Evolutionary conservation across 169 alveolate species (phyloP).

Genomic region (Babesia sp.): DNA sequence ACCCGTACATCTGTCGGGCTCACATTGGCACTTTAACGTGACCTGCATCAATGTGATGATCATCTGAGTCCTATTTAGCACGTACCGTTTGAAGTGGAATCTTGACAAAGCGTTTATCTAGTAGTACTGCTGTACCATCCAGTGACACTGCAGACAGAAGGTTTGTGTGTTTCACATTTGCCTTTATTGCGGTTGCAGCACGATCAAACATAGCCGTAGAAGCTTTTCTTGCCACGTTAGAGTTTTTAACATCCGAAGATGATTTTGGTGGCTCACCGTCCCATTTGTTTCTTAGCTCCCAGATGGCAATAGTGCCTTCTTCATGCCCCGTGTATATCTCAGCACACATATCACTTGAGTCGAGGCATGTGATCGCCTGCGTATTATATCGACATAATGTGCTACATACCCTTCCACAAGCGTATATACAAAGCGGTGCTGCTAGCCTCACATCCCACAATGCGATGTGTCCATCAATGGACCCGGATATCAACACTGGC

Average conservation of each 20-base stretch:
- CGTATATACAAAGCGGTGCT: conserved; percentile 6
- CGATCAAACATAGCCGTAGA: conserved; percentile 26
- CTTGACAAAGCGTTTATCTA: conserved; percentile 51
- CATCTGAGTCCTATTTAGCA: background rate
- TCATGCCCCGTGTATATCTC: conserved; percentile 50
- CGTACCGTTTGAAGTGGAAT: conserved; percentile 60
- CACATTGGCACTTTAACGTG: conserved; percentile 19
- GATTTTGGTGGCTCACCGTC: background rate
- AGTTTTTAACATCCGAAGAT: background rate
- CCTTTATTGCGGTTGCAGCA: conserved; percentile 31
- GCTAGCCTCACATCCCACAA: conserved; percentile 38
- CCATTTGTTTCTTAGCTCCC: conserved; percentile 47
- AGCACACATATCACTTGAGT: background rate
- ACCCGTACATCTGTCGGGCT: conserved; percentile 59
- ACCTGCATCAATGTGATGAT: conserved; percentile 11
- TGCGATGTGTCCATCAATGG: conserved; percentile 51
- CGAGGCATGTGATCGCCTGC: conserved; percentile 58
- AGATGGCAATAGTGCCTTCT: conserved; percentile 47
- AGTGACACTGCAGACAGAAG: conserved; percentile 43
- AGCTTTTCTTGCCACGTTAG: background rate
- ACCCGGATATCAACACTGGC: conserved; percentile 20
- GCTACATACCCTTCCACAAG: conserved; percentile 45
- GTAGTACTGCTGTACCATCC: conserved; percentile 47
- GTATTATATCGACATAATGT: background rate
- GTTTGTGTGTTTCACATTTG: conserved; percentile 29